These are phyloP conservation scores for Hymenoscyphus linearis DNA, from an alignment of 2,329 filamentous ascomycete genomes.

Conservation along the genomic window DNA sequence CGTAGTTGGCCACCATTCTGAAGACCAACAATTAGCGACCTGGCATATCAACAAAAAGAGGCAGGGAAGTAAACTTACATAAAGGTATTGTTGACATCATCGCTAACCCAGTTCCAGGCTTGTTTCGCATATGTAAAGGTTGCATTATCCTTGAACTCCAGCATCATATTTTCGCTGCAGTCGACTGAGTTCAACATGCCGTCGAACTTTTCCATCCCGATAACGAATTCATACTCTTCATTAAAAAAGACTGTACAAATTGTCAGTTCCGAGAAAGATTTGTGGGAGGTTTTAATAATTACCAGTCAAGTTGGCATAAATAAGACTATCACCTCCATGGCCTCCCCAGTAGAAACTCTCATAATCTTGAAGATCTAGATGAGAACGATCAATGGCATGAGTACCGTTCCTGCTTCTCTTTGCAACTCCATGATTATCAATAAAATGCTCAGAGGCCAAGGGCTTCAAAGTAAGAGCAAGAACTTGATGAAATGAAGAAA, in stretches of 20 bases:
- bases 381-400: neutral
- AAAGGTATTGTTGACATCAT: constrained; percentile 6
- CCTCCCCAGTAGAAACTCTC: constrained; percentile 5
- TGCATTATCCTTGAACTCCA: constrained; percentile 1
- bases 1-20: constrained; percentile 1
- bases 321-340: neutral
- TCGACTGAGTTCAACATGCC: constrained; percentile 4
- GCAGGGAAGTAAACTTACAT: neutral
- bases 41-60: neutral
- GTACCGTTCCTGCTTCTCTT: neutral
- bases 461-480: neutral
- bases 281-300: neutral
- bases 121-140: constrained; percentile 1
- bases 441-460: constrained; percentile 1
- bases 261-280: neutral
- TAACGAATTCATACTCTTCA: neutral
- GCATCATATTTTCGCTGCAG: constrained; percentile 3
- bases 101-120: constrained; percentile 2
- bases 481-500: neutral
- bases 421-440: neutral
- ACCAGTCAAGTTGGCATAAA: neutral
- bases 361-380: constrained; percentile 1
- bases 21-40: neutral
- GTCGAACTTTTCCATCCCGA: constrained; percentile 1
- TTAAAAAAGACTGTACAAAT: neutral